A percentile compares a stretch with the other conserved stretches of the same genome.
These are phyloP conservation scores for Chiua sp. DNA, from an alignment of 1,284 basidiomycete genomes.

Conservation along the genomic window DNA sequence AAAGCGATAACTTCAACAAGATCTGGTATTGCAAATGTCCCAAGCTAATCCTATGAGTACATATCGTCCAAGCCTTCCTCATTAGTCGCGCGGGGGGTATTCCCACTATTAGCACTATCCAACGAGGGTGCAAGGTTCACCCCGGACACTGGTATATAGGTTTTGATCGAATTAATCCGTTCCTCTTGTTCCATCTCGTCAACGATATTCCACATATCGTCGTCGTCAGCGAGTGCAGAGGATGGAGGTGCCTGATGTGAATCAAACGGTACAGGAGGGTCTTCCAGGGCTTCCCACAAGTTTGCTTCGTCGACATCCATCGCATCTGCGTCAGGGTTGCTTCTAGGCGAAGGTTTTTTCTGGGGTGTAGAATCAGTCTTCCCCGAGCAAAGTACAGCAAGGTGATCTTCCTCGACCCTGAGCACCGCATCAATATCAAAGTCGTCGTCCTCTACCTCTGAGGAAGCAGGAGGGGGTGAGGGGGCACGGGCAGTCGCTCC, in stretches of 20 bases:
- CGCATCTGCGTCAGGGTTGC: slow-evolving; percentile 13
- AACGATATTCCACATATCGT: slow-evolving; percentile 73
- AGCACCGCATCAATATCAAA: slow-evolving; percentile 61
- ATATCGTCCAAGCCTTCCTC: slow-evolving; percentile 57
- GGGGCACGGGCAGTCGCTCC: slow-evolving; percentile 17
- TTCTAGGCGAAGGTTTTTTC: slow-evolving; percentile 16
- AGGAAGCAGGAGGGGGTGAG: slow-evolving; percentile 54
- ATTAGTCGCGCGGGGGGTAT: slow-evolving; percentile 32
- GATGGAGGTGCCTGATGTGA: slow-evolving; percentile 9
- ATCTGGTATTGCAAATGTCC: neutral
- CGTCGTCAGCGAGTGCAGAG: slow-evolving; percentile 48
- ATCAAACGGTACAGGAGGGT: slow-evolving; percentile 15
- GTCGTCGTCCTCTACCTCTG: slow-evolving; percentile 55
- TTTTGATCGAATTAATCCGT: slow-evolving; percentile 2
- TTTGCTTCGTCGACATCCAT: slow-evolving; percentile 55
- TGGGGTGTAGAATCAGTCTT: slow-evolving; percentile 12
- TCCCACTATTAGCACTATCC: slow-evolving; percentile 29
- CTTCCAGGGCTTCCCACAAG: slow-evolving; percentile 53
- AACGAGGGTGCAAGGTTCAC: slow-evolving; percentile 29
- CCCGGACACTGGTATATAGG: slow-evolving; percentile 25
- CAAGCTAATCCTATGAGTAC: slow-evolving; percentile 43
- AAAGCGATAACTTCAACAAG: no score
- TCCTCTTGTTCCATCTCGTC: slow-evolving; percentile 44
- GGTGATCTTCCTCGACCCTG: slow-evolving; percentile 50
- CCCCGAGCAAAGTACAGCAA: slow-evolving; percentile 21